These are phyloP conservation scores for Aquilaria sinensis DNA, from an alignment of 345 rosid species.

Conservation along the genomic window DNA sequence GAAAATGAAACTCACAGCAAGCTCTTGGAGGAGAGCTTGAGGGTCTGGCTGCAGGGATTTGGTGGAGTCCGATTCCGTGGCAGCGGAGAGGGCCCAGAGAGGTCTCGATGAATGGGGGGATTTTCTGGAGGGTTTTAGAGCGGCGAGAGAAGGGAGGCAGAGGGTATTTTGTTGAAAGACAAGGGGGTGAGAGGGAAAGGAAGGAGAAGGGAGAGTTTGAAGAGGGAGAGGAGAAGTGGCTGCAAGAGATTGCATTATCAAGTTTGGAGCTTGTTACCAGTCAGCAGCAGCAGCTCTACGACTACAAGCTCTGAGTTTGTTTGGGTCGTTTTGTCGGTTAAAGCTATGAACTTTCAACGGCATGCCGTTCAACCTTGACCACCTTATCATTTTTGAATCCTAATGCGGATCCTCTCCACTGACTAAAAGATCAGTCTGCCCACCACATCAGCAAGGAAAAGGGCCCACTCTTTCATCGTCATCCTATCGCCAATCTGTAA, in stretches of 20 bases:
- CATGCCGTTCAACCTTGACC: too few species aligned
- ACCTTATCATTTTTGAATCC: not conserved
- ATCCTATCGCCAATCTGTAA: too few species aligned
- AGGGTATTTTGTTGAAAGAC: constrained; percentile 20
- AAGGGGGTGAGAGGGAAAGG: constrained; percentile 21
- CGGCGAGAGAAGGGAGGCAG: constrained; percentile 18
- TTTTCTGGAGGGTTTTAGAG: constrained; percentile 22
- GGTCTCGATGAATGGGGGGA: constrained; percentile 8
- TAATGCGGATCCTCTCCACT: too few species aligned
- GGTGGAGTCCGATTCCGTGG: constrained; percentile 67
- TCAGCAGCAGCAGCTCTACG: not conserved
- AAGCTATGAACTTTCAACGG: not conserved
- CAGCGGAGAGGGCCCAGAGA: constrained; percentile 37
- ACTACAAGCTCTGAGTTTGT: not conserved
- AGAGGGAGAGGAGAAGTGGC: constrained; percentile 19
- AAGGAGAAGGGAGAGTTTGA: constrained; percentile 27
- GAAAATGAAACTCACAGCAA: constrained; percentile 42
- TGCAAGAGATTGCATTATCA: constrained; percentile 35
- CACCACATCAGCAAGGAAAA: too few species aligned
- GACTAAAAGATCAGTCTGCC: too few species aligned
- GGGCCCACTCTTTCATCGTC: too few species aligned
- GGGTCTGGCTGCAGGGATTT: constrained; percentile 38
- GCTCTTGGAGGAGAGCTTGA: constrained; percentile 45
- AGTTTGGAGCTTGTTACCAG: not conserved
- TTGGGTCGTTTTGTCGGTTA: constrained; percentile 10